These are phyloP conservation scores for Tetragonia tetragonoides DNA, from an alignment of 148 eudicot species.

Conservation along the genomic window DNA sequence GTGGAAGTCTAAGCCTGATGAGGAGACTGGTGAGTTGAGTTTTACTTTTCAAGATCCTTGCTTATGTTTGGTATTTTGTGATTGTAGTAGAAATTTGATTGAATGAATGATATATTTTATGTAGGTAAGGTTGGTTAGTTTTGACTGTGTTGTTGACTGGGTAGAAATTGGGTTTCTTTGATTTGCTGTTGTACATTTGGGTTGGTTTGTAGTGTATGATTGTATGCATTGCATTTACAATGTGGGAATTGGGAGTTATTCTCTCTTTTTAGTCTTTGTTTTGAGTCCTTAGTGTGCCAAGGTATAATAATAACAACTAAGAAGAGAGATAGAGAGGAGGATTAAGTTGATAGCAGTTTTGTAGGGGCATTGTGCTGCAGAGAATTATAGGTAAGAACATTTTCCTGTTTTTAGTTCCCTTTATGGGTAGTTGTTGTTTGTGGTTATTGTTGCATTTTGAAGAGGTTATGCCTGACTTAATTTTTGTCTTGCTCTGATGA, in stretches of 20 bases:
- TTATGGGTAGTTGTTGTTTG: not conserved
- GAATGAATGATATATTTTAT: not conserved
- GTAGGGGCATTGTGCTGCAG: not conserved
- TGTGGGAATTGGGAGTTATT: not conserved
- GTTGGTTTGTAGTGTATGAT: constrained; percentile 2
- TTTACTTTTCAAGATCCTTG: not conserved
- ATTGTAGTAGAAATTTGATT: not conserved
- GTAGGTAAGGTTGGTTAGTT: constrained; percentile 12
- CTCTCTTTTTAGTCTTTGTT: not conserved
- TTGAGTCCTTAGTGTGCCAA: not conserved
- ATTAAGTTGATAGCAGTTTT: not conserved
- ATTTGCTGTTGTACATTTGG: not conserved
- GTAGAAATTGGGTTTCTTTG: not conserved
- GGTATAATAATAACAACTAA: not conserved
- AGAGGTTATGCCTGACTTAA: not conserved
- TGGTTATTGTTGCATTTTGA: not conserved
- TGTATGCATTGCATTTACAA: not conserved
- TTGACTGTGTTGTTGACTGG: constrained; percentile 16
- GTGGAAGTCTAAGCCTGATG: constrained; percentile 68
- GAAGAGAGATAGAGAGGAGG: not conserved
- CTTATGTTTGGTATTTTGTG: constrained; percentile 1
- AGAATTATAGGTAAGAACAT: not conserved
- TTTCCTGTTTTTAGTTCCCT: not conserved
- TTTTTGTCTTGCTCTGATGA: not conserved
- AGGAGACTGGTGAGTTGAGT: constrained; percentile 68